Conservation (phyloP, 139 green algal species). For the Micromonas pusilla region DNA sequence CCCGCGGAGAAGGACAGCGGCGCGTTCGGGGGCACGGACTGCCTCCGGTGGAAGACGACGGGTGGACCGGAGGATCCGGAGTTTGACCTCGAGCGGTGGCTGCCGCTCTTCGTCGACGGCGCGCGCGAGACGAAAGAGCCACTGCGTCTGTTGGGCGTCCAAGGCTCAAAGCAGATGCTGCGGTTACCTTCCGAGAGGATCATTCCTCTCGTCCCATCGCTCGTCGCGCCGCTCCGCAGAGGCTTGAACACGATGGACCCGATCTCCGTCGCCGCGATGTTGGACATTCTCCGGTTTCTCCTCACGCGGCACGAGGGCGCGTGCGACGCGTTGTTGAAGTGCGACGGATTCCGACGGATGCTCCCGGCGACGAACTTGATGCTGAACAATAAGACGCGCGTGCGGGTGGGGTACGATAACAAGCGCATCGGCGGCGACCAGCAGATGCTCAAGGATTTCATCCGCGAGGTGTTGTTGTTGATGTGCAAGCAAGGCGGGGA, state of each 20-base stretch:
- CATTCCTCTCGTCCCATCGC: not conserved
- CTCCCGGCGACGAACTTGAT: not conserved
- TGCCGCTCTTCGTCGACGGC: not conserved
- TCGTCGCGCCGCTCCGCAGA: not conserved
- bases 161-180: not conserved
- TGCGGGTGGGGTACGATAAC: not conserved
- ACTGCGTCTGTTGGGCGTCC: not conserved
- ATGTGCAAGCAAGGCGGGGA: not conserved
- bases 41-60: not conserved
- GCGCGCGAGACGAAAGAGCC: not conserved
- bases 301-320: not conserved
- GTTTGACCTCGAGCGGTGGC: not conserved
- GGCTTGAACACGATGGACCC: not conserved
- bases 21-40: not conserved
- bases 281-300: not conserved
- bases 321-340: not conserved
- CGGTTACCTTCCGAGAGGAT: not conserved
- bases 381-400: not conserved
- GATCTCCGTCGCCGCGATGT: too few relatives aligned
- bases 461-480: not conserved
- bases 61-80: not conserved
- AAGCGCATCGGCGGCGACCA: not conserved
- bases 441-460: not conserved
- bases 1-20: not conserved
- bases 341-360: not conserved